Evolutionary conservation across 2,329 filamentous ascomycete species (phyloP), one percentile per base, ranked within the genome.

Genomic region (Triangularia verruculosa): DNA sequence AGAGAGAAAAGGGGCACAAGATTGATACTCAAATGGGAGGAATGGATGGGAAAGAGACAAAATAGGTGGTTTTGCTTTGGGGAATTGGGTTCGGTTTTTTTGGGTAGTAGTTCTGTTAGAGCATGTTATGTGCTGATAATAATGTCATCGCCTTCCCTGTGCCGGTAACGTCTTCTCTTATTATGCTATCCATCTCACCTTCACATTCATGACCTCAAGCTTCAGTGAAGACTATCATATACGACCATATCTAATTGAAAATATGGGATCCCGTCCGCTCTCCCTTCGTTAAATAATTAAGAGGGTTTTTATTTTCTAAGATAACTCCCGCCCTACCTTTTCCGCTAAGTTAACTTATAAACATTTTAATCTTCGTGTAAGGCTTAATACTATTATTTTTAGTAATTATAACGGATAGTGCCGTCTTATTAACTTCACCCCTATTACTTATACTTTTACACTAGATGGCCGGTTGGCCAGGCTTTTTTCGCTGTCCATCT

Each of bases 1-100:
- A 83, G 0, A 20, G 53, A 57, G 1, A 60, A 22, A 9, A 27
- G n/a, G 0, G 51, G 28, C 0, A 22, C n/a, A 53, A 58, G 55
- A 53, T 54, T 24, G 51, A 27, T 24, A 53, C 8, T 28, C 4
- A 13, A 25, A 7, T 25, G 25, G 25, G 25, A 27, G 25, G n/a
- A 52, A 43, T 9, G 5, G 20, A 34, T 25, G 27, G n/a, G 52
- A 57, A 43, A 52, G 60, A 61, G 30, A 11, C 20, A 32, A 34
- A 7, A 54, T 6, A 47, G 17, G n/a, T 9, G 12, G 28, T 20
- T 24, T 17, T 1, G 57, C 9, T 54, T 11, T 25, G n/a, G 25
- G n/a, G 5, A 52, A 11, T 57, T 6, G 27, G 55, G 3, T 5
- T 47, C n/a, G n/a, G 7, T 47, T 47, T 47, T 4, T 8, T 47